Evolutionary conservation across 2,329 filamentous ascomycete species (phyloP).

Genomic region (Hymenoscyphus repandus): DNA sequence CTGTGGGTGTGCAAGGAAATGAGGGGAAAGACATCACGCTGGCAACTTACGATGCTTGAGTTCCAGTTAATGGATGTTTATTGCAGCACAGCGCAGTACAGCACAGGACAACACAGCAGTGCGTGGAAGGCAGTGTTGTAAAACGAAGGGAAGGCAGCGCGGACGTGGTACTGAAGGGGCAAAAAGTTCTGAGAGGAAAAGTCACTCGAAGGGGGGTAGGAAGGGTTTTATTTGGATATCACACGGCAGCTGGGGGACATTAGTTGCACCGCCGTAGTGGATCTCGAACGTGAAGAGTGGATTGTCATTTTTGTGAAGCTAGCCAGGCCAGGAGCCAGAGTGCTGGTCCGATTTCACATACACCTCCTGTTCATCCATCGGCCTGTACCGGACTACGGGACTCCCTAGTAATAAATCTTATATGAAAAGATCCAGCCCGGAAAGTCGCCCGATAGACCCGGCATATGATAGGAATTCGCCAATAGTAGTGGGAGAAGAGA

Average conservation of each 20-base stretch:
- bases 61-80: background rate
- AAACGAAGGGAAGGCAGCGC: constrained; percentile 12
- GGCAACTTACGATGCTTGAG: constrained; percentile 5
- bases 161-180: background rate
- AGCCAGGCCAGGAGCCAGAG: background rate
- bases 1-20: background rate
- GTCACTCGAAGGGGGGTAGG: background rate
- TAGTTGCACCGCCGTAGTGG: background rate
- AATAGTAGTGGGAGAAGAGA: no score
- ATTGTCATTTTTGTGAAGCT: background rate
- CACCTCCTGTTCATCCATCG: background rate
- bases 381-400: constrained; percentile 5
- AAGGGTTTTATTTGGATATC: constrained; percentile 3
- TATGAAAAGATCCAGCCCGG: background rate
- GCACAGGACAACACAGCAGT: background rate
- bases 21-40: constrained; percentile 2
- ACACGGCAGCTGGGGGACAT: background rate
- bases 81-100: background rate
- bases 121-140: background rate
- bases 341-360: constrained; percentile 3
- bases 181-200: background rate
- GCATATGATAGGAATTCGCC: no score
- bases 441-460: background rate
- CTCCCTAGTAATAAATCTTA: background rate
- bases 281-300: background rate